Conservation (phyloP, 768 basidiomycete species). For the Pleurotus platypus region DNA sequence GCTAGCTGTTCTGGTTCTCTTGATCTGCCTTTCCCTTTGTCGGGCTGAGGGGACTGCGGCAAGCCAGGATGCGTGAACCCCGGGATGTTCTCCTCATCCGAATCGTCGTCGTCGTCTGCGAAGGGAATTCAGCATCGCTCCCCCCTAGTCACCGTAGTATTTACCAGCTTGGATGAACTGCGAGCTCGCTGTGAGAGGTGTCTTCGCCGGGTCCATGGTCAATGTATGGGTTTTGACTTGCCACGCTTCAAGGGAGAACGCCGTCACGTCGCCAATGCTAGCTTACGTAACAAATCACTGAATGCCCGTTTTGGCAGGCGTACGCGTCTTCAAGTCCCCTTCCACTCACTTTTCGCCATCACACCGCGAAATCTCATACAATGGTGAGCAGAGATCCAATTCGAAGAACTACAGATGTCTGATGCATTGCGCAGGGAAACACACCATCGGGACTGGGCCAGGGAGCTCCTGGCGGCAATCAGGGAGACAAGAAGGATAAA, state of each 20-base stretch:
- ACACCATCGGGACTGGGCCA: conserved; percentile 52
- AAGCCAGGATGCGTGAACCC: conserved; percentile 68
- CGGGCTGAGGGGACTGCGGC: conserved; percentile 36
- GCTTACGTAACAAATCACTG: conserved; percentile 3
- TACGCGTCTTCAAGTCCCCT: conserved; percentile 42
- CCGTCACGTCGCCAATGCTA: conserved; percentile 16
- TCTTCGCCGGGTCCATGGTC: conserved; percentile 39
- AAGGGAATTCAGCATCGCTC: neutral
- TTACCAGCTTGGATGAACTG: conserved; percentile 81
- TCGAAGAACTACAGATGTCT: neutral
- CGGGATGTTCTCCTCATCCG: conserved; percentile 80
- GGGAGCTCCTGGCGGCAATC: conserved; percentile 30
- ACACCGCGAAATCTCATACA: conserved; percentile 20
- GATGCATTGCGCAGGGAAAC: conserved; percentile 54
- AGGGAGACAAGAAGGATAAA: conserved; percentile 38
- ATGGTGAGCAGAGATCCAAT: conserved; percentile 23
- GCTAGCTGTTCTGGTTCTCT: conserved; percentile 51
- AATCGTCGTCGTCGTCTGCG: conserved; percentile 75
- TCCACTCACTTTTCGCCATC: neutral
- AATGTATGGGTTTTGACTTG: conserved; percentile 23
- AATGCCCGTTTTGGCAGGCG: conserved; percentile 28
- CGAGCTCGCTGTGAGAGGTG: conserved; percentile 58
- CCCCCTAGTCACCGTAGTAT: conserved; percentile 4
- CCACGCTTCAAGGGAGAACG: conserved; percentile 17
- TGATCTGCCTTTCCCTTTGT: conserved; percentile 74